These are phyloP conservation scores for Daucus carota DNA, from an alignment of 129 eudicot genomes.

Conservation along the genomic window DH1_v3.0 NC_030388.2:20089001-20089500, in stretches of 20 bases:
- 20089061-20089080: constrained; percentile 55
- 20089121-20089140: constrained; percentile 6
- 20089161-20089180: too few species aligned
- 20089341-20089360: too few species aligned
- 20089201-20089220: background rate
- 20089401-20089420: background rate
- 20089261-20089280: background rate
- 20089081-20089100: constrained; percentile 73
- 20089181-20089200: background rate
- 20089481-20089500: constrained; percentile 83
- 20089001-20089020: background rate
- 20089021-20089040: constrained; percentile 68
- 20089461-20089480: constrained; percentile 94
- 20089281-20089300: background rate
- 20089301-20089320: background rate
- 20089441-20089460: constrained; percentile 82
- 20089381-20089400: background rate
- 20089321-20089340: too few species aligned
- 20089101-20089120: constrained; percentile 87
- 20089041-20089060: constrained; percentile 72
- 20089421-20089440: constrained; percentile 39
- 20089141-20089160: background rate
- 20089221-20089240: background rate
- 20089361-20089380: too few species aligned
- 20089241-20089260: background rate